phyloP scores from a whole-genome alignment of 78 protist genomes.

The Polysphondylium violaceum region DNA sequence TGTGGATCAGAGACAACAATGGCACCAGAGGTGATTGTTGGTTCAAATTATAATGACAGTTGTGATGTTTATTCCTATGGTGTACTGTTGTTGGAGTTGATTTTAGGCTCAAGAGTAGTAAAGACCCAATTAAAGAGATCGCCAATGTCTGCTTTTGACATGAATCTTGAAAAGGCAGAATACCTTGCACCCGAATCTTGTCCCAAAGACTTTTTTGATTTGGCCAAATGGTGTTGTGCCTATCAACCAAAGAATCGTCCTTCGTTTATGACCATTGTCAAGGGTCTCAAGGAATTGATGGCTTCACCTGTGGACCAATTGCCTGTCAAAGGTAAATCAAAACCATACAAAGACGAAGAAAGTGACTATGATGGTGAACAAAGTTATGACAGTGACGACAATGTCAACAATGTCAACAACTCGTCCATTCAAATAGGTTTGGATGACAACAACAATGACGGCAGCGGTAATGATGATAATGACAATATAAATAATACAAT shows the following conservation, averaged over 20 bases:
- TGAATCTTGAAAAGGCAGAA: slow-evolving; percentile 54
- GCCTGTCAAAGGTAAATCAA: slow-evolving; percentile 31
- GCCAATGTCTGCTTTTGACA: slow-evolving; percentile 49
- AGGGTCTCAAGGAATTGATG: slow-evolving; percentile 34
- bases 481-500: background rate
- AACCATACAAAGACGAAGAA: slow-evolving; percentile 2
- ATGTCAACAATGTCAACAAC: background rate
- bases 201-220: slow-evolving; percentile 51
- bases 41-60: slow-evolving; percentile 47
- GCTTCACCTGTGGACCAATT: background rate
- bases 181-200: slow-evolving; percentile 27
- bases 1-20: slow-evolving; percentile 75
- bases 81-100: slow-evolving; percentile 58
- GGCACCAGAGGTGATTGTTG: slow-evolving; percentile 80
- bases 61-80: slow-evolving; percentile 75
- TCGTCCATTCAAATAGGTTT: too few species aligned
- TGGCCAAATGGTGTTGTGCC: slow-evolving; percentile 50
- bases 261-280: slow-evolving; percentile 20
- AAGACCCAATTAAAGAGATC: slow-evolving; percentile 61
- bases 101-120: slow-evolving; percentile 57
- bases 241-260: slow-evolving; percentile 58
- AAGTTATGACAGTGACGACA: background rate
- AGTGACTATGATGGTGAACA: slow-evolving; percentile 11
- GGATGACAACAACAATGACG: background rate
- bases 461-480: background rate